Evolutionary conservation across 305 asterid species (phyloP), one percentile per base, ranked within the genome.

Genomic region (Fraxinus ornus): DNA sequence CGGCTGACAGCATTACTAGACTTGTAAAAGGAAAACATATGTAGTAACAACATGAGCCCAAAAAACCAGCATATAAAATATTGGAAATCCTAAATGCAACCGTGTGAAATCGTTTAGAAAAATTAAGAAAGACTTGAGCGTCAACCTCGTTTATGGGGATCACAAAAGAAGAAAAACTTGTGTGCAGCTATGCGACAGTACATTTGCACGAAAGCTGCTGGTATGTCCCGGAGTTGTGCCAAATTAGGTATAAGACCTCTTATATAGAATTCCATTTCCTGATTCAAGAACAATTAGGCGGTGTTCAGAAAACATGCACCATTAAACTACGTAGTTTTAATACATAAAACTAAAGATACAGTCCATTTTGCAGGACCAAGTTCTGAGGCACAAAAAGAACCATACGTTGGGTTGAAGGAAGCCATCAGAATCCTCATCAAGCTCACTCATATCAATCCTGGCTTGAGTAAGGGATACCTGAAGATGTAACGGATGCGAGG

Each of bases 391-490:
- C 77, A 82, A 52, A 75, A 79, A 35, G 76, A 87, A 80, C 21
- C 94, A 80, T 92, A 97, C 99, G 87, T 92, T 93, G 80, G 98
- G 97, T 84, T 91, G 99, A 84, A 97, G 98, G 85, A 95, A 97
- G 86, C 99, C 99, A 89, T 97, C 99, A 78, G 99, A 97, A 91
- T 97, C 99, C 90, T 93, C 99, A 81, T 97, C 99, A 77, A 97
- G 98, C 93, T 97, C 99, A 80, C 99, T 95, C 99, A 97, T 97
- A 88, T 97, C 98, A 79, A 97, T 97, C 89, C 98, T 91, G 80
- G 99, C 99, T 92, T 97, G 99, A 82, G 99, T 95, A 84, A 97
- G 98, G 55, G 98, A 93, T 83, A 97, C 99, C 99, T 97, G 92
- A 78, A 86, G 79, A 82, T 79, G 39, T 41, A 49, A 79, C 15